Evolutionary conservation across 1,139 yeast genomes (phyloP), one percentile per base, ranked within the genome.

Genomic region (Yamadazyma siamensis): DNA sequence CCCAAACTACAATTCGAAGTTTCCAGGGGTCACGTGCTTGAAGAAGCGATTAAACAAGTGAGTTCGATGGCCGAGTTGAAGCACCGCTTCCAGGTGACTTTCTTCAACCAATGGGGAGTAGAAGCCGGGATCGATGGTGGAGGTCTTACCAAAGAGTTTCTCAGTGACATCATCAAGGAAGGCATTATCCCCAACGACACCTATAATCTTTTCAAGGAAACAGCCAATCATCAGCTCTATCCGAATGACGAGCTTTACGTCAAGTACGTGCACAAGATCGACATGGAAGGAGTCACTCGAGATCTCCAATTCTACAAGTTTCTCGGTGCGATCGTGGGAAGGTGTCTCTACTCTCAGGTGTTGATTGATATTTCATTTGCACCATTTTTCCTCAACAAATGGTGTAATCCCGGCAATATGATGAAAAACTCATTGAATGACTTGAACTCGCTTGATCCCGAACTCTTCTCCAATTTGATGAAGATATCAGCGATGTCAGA

Each of bases 111-210:
- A 36, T 75, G 95, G 94, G 76, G 73, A 16, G 73, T 65, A 25
- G 94, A 84, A 47, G 91, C 84, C 1, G 98, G 98, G 1, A 82
- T 91, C 32, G 98, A 91, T 56, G 98, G 98, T 4, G 98, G 98
- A 8, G 98, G 98, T 2, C 65, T 91, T 14, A 89, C 97, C 0
- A 89, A 91, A 52, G 98, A 91, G 48, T 80, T 91, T 43, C 60
- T 91, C 33, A 87, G 91, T 2, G 66, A 82, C 29, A 80, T 87
- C 1, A 76, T 82, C 2, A 63, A 63, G 7, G 87, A 83, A 42
- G 94, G 86, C 0, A 84, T 89, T 43, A 41, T 59, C 49, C 52
- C 73, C 35, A 32, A 54, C 34, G 28, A 61, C 51, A 33, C 52
- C 49, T 77, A 82, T 41, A 40, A 38, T 8, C 43, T 66, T 8